Base-by-base conservation (phyloP, 2,329 filamentous ascomycete species). In the Apiospora pterosperma region DNA sequence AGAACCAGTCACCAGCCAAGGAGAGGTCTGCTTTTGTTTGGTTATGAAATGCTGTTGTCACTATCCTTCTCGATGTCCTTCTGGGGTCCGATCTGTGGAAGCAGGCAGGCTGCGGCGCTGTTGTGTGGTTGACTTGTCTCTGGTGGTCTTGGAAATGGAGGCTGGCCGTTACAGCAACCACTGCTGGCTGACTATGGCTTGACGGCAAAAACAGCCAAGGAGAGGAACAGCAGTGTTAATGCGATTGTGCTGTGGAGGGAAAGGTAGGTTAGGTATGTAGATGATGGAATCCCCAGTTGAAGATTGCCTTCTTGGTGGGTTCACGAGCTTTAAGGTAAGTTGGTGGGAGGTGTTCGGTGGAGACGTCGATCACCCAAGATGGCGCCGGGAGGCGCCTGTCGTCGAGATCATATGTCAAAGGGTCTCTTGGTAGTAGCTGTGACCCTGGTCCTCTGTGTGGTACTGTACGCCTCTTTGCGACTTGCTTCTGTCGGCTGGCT, bases 361-460 rank as follows among this genome's bases (percentile, higher is more conserved):
- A 69, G 73, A 74, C 71, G 73, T 74, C 69, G 74, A 76, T 76
- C 74, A 69, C 67, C 62, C 66, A 67, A 68, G 67, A 64, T 66
- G 69, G 67, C 68, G 69, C 69, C 73, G 73, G 72, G 73, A 76
- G 73, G 74, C 74, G 74, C 69, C 72, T 71, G 69, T 72, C 66
- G 70, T 55, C 48, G 48, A 55, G 73, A 68, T 71, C 71, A 73
- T 75, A 76, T 73, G 71, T 70, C 68, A 65, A 67, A 67, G 67
- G 69, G 67, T 69, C 66, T 71, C 68, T 69, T 72, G 68, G 68
- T 36, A 68, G 70, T 65, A 67, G 34, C 48, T 52, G 59, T 34
- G 64, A 62, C 44, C 61, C 62, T 44, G 28, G 61, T 31, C 41
- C 59, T 48, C 64, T 62, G 48, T 41, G 61, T 59, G 48, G 48